Evolutionary conservation across 2,329 filamentous ascomycete species (phyloP).

Genomic region (Ambrosiella beaveri): DNA sequence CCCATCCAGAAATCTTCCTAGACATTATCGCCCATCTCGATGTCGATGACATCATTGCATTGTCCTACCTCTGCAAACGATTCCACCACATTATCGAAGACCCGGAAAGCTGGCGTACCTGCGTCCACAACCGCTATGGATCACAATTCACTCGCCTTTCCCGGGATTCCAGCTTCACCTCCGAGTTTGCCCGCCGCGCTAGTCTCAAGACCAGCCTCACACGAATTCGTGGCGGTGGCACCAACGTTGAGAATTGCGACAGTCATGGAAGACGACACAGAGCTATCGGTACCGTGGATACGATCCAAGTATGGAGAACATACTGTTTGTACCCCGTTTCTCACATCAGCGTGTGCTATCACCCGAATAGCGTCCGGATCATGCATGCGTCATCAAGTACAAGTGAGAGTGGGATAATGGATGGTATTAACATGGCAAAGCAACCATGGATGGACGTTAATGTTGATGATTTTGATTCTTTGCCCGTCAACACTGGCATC

Average conservation of each 20-base stretch:
- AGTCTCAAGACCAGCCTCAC: slow-evolving; percentile 70
- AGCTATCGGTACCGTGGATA: background rate
- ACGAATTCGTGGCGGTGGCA: slow-evolving; percentile 15
- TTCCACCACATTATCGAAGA: slow-evolving; percentile 79
- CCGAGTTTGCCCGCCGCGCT: slow-evolving; percentile 39
- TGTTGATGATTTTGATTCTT: too few relatives aligned
- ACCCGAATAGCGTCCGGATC: background rate
- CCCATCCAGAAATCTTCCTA: slow-evolving; percentile 63
- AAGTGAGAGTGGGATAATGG: background rate
- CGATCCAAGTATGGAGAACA: background rate
- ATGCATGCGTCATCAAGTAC: background rate
- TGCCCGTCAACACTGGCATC: too few relatives aligned
- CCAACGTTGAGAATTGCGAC: background rate
- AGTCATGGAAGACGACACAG: background rate
- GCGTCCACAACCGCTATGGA: slow-evolving; percentile 80
- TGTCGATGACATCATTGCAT: slow-evolving; percentile 62
- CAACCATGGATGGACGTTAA: too few relatives aligned
- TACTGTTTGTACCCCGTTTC: background rate
- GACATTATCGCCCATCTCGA: slow-evolving; percentile 82
- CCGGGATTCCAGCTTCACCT: slow-evolving; percentile 27
- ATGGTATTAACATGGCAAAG: background rate
- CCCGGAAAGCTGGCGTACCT: slow-evolving; percentile 83
- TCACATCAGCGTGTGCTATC: background rate
- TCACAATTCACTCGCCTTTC: slow-evolving; percentile 24
- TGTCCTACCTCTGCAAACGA: slow-evolving; percentile 72